phyloP scores from a whole-genome alignment of 1,284 basidiomycete species.

The Fomitopsis pinicola region DNA sequence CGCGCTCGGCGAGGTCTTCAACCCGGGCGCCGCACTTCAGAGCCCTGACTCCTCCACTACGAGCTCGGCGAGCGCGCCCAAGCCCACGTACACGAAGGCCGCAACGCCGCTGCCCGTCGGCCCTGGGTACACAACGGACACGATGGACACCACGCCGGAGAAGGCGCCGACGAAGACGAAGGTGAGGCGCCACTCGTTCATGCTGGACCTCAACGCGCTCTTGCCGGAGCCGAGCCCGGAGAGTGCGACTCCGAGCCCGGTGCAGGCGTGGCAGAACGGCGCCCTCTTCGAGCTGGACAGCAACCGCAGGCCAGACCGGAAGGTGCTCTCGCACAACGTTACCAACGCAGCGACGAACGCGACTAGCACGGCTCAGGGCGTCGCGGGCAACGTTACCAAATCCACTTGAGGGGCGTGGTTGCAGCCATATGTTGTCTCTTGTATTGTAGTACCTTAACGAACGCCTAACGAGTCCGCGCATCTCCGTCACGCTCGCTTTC shows the following conservation, averaged over 20 bases:
- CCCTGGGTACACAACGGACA: constrained; percentile 4
- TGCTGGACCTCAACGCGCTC: constrained; percentile 21
- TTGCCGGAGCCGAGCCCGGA: constrained; percentile 13
- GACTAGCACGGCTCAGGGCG: not conserved
- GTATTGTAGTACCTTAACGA: not conserved
- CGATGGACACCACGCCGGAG: not conserved
- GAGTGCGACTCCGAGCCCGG: constrained; percentile 8
- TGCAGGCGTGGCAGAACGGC: constrained; percentile 11
- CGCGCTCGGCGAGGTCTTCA: constrained; percentile 2
- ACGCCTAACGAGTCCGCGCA: not conserved
- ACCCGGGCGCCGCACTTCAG: not conserved
- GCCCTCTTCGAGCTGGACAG: constrained; percentile 27
- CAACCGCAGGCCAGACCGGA: constrained; percentile 14
- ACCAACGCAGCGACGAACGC: not conserved
- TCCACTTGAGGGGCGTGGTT: not conserved
- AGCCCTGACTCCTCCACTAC: not conserved
- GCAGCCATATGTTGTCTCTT: not conserved
- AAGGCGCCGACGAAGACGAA: not conserved
- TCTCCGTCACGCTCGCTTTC: not conserved
- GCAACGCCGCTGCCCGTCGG: not conserved
- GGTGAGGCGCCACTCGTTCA: constrained; percentile 16
- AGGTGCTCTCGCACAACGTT: not conserved
- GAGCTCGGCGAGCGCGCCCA: not conserved
- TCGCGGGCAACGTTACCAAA: not conserved
- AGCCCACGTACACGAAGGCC: not conserved